These are phyloP conservation scores for Corynespora cassiicola DNA, from an alignment of 2,329 filamentous ascomycete species.

Conservation along the genomic window DNA sequence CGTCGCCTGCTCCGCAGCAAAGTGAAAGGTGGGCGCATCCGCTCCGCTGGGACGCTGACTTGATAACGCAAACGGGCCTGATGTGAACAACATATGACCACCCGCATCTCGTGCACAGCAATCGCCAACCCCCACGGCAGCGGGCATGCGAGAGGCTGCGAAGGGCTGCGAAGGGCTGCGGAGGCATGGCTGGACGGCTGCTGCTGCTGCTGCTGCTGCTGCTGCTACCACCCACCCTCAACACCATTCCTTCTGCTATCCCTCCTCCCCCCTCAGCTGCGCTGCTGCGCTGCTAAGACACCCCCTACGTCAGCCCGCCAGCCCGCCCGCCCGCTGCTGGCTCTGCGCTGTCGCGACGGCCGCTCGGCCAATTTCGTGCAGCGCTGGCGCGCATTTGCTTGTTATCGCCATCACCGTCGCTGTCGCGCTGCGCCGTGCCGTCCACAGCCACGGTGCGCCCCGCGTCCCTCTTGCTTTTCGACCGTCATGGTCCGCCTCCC, in stretches of 20 bases:
- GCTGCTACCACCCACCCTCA: conserved; percentile 9
- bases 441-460: conserved; percentile 8
- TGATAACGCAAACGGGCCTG: conserved; percentile 41
- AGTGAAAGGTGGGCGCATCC: conserved; percentile 38
- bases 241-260: no score
- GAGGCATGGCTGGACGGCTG: no score
- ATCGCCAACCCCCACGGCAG: conserved; percentile 29
- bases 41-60: conserved; percentile 26
- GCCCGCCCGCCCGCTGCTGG: conserved; percentile 14
- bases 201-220: conserved; percentile 2
- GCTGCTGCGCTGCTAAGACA: no score
- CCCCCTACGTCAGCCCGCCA: no score
- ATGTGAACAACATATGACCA: conserved; percentile 44
- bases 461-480: conserved; percentile 9
- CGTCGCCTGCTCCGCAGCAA: conserved; percentile 25
- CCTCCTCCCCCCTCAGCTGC: no score
- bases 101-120: conserved; percentile 10
- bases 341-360: conserved; percentile 7
- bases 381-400: conserved; percentile 2
- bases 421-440: conserved; percentile 4
- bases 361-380: conserved; percentile 21
- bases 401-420: conserved; percentile 9
- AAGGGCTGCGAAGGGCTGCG: no score
- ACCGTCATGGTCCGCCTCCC: conserved; percentile 9
- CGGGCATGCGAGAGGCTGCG: no score